phyloP scores from a whole-genome alignment of 331 rosid genomes.

The Pyrus hybrid region DNA sequence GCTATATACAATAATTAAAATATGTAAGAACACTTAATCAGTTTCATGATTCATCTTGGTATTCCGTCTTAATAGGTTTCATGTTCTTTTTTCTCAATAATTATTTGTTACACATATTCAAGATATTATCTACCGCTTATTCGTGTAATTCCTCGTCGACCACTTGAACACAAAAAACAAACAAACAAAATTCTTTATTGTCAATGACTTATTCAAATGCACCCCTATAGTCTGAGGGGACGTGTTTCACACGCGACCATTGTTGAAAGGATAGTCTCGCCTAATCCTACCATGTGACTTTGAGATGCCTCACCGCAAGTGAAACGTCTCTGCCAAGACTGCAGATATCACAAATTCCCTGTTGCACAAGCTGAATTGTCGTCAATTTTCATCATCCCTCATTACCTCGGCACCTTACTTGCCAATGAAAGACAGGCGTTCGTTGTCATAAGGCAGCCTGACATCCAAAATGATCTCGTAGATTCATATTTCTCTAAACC shows the following conservation, averaged over 20 bases:
- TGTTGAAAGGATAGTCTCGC: not conserved
- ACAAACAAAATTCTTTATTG: not conserved
- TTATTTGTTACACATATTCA: too few relatives aligned
- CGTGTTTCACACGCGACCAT: too few relatives aligned
- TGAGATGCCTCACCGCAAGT: conserved; percentile 55
- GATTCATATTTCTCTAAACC: conserved; percentile 61
- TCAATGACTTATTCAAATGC: not conserved
- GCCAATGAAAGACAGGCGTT: conserved; percentile 55
- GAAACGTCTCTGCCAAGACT: conserved; percentile 69
- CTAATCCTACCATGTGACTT: not conserved
- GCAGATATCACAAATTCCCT: conserved; percentile 69
- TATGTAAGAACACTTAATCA: too few relatives aligned
- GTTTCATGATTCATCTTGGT: too few relatives aligned
- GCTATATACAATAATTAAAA: too few relatives aligned
- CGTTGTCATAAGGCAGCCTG: conserved; percentile 66
- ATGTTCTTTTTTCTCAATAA: too few relatives aligned
- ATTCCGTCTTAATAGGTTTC: too few relatives aligned
- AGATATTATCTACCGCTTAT: not conserved
- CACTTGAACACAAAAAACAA: not conserved
- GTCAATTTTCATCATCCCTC: conserved; percentile 40
- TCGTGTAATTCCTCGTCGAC: not conserved
- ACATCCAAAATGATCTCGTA: conserved; percentile 92
- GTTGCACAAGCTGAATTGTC: conserved; percentile 75
- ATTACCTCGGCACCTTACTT: conserved; percentile 70
- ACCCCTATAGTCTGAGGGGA: too few relatives aligned